A percentile compares a stretch with the other conserved stretches of the same genome.
Evolutionary conservation across 2,329 filamentous ascomycete genomes (phyloP).

Genomic region (Alternaria sp.): DNA sequence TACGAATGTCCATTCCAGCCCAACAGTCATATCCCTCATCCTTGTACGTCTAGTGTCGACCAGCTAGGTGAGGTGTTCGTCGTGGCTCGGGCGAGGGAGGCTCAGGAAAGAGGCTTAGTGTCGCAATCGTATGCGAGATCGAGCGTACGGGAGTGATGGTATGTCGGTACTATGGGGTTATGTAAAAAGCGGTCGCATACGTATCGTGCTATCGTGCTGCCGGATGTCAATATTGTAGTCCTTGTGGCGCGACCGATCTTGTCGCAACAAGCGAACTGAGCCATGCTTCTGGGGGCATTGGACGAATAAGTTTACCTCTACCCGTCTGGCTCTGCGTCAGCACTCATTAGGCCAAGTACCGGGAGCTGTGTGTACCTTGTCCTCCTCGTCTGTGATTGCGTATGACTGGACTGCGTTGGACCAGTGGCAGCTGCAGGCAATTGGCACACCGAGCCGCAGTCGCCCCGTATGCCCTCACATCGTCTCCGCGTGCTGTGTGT

Average conservation of each 20-base stretch:
- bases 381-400: background rate
- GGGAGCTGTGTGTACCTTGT: background rate
- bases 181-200: background rate
- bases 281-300: accelerated
- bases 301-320: background rate
- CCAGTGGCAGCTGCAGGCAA: background rate
- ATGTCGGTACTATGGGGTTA: background rate
- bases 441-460: background rate
- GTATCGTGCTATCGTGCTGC: background rate
- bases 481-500: background rate
- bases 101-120: background rate
- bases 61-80: background rate
- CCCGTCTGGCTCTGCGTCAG: background rate
- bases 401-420: background rate
- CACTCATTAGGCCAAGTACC: too few relatives aligned
- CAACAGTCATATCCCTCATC: background rate
- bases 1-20: background rate
- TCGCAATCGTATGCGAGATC: background rate
- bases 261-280: background rate
- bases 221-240: background rate
- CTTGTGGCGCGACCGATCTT: background rate
- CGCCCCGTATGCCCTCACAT: background rate
- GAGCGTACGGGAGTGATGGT: background rate
- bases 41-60: background rate
- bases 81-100: background rate